Evolutionary conservation across 768 basidiomycete genomes (phyloP).

Genomic region (Hebeloma cylindrosporum): DNA sequence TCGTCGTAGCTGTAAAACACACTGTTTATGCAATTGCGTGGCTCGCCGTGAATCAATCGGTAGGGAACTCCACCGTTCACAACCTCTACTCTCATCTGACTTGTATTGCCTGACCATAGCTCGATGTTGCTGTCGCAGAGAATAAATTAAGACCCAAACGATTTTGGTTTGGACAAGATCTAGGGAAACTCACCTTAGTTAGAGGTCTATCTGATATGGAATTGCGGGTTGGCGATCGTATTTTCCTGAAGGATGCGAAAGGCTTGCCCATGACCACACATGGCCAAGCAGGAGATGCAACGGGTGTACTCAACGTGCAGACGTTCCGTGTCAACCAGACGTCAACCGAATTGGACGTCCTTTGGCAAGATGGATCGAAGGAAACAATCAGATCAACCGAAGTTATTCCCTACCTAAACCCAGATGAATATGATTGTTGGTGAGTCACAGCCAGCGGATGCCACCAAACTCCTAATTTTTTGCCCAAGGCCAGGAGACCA

Average conservation of each 20-base stretch:
- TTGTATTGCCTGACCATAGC: conserved; percentile 44
- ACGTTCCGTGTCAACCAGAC: conserved; percentile 70
- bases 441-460: conserved; percentile 43
- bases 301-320: conserved; percentile 50
- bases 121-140: conserved; percentile 57
- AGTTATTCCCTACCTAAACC: conserved; percentile 79
- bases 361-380: conserved; percentile 86
- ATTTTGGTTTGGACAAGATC: conserved; percentile 71
- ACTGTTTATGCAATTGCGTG: conserved; percentile 80
- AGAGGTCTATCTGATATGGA: conserved; percentile 59
- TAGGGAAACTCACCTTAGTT: conserved; percentile 63
- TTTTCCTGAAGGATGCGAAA: conserved; percentile 52
- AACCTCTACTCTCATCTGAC: background rate
- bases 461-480: background rate
- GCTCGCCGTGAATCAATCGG: conserved; percentile 87
- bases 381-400: conserved; percentile 62
- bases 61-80: conserved; percentile 32
- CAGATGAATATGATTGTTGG: conserved; percentile 94
- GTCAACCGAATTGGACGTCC: conserved; percentile 61
- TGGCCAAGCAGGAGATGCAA: conserved; percentile 46
- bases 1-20: conserved; percentile 71
- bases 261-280: conserved; percentile 61
- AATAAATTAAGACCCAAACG: conserved; percentile 63
- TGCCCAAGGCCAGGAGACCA: conserved; percentile 85
- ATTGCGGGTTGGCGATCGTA: conserved; percentile 73